Evolutionary conservation across 306 rosid genomes (phyloP).

Genomic region (Lotus japonicus): DNA sequence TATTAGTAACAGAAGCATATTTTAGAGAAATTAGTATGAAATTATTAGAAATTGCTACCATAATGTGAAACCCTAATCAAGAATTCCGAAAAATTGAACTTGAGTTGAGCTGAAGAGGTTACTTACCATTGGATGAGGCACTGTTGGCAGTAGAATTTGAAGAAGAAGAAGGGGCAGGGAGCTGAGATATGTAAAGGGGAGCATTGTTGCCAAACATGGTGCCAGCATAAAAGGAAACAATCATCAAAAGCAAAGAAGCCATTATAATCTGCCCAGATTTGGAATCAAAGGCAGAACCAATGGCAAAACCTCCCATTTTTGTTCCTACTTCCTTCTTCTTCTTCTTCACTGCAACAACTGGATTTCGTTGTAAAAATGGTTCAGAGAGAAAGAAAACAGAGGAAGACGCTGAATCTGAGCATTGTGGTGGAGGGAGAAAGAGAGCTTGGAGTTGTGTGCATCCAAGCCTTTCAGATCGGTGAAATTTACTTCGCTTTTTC

Average conservation of each 20-base stretch:
- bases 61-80: neutral
- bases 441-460: neutral
- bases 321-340: neutral
- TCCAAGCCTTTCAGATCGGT: slow-evolving; percentile 8
- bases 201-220: slow-evolving; percentile 57
- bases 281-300: slow-evolving; percentile 50
- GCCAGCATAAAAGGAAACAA: slow-evolving; percentile 62
- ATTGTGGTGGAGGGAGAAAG: neutral
- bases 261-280: slow-evolving; percentile 58
- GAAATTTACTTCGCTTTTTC: neutral
- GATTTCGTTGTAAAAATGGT: neutral
- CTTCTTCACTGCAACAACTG: neutral
- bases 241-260: slow-evolving; percentile 52
- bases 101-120: neutral
- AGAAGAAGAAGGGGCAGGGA: slow-evolving; percentile 35
- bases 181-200: slow-evolving; percentile 61
- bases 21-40: neutral
- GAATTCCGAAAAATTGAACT: neutral
- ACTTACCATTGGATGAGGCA: slow-evolving; percentile 29
- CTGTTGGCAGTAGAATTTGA: neutral
- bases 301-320: slow-evolving; percentile 26
- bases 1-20: neutral
- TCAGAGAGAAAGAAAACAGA: neutral
- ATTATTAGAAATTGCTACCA: neutral
- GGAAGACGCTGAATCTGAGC: neutral